Evolutionary conservation across 2,329 filamentous ascomycete genomes (phyloP).

Genomic region (Magnaporthiopsis incrustans): DNA sequence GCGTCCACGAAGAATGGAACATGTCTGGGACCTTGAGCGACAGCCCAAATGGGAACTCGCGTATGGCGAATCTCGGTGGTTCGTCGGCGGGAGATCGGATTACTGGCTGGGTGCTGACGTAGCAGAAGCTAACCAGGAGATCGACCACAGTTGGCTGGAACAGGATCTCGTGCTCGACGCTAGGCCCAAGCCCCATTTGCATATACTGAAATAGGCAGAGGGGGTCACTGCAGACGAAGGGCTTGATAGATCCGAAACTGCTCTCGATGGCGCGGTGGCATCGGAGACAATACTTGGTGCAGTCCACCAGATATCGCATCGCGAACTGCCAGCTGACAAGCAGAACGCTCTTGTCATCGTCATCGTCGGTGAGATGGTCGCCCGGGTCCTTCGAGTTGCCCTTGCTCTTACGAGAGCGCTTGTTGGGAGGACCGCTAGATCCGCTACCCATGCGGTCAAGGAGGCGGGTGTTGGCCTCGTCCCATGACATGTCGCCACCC

Average conservation of each 20-base stretch:
- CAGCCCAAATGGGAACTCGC: constrained; percentile 36
- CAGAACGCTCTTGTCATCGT: constrained; percentile 35
- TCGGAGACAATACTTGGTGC: constrained; percentile 79
- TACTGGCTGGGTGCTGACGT: constrained; percentile 35
- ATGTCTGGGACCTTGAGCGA: constrained; percentile 24
- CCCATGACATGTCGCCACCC: constrained; percentile 49
- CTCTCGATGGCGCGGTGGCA: constrained; percentile 64
- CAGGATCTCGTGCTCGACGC: constrained; percentile 75
- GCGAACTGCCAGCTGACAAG: constrained; percentile 65
- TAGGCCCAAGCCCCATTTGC: constrained; percentile 74
- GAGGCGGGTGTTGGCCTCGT: constrained; percentile 46
- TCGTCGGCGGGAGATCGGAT: constrained; percentile 1
- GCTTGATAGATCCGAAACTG: constrained; percentile 63
- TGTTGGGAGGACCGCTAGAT: neutral
- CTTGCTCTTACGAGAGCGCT: constrained; percentile 7
- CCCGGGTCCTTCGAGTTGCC: neutral
- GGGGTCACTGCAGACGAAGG: constrained; percentile 66
- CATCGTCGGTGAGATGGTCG: constrained; percentile 21
- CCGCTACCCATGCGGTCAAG: neutral
- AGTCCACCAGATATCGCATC: constrained; percentile 68
- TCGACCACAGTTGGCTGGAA: constrained; percentile 78
- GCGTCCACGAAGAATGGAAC: neutral
- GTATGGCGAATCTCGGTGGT: constrained; percentile 20
- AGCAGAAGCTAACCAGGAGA: constrained; percentile 76
- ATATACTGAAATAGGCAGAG: constrained; percentile 88